Conservation (phyloP, 2,329 filamentous ascomycete genomes). For the Diaporthe sp. region DNA sequence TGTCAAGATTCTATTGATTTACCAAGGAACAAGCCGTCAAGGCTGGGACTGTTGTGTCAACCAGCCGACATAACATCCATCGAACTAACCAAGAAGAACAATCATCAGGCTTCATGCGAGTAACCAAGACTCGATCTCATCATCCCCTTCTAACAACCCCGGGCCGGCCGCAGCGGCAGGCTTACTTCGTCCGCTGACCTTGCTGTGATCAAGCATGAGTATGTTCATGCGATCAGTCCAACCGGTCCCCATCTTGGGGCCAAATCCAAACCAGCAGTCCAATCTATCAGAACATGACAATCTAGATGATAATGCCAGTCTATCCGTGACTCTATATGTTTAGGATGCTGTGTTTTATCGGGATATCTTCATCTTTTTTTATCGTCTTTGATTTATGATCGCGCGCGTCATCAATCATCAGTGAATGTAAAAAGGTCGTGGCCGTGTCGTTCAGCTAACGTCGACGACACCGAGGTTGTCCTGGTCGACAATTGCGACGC, state of each 20-base stretch:
- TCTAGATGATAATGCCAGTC: not conserved
- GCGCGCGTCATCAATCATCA: not conserved
- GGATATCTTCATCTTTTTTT: slow-evolving; percentile 22
- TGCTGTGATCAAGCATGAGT: not conserved
- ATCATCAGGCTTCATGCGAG: not conserved
- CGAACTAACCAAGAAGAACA: not conserved
- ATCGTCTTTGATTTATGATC: slow-evolving; percentile 29
- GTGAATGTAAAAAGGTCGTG: not conserved
- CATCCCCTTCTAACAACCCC: slow-evolving; percentile 17
- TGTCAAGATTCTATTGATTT: not conserved
- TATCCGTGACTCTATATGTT: slow-evolving; percentile 27
- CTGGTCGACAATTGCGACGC: slow-evolving; percentile 7
- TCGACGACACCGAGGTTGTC: slow-evolving; percentile 26
- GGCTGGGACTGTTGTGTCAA: not conserved
- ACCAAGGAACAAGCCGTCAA: not conserved
- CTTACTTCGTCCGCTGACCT: slow-evolving; percentile 31
- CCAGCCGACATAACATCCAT: not conserved
- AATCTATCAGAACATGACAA: slow-evolving; percentile 11
- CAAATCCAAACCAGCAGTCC: not conserved
- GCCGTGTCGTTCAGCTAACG: slow-evolving; percentile 17
- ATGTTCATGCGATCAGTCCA: slow-evolving; percentile 8
- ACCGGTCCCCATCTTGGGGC: not conserved
- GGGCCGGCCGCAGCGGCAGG: slow-evolving; percentile 36
- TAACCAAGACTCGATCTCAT: not conserved
- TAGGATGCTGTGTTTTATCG: slow-evolving; percentile 30